These are phyloP conservation scores for Beta lomatogona DNA, from an alignment of 179 eudicot genomes.

Conservation along the genomic window DNA sequence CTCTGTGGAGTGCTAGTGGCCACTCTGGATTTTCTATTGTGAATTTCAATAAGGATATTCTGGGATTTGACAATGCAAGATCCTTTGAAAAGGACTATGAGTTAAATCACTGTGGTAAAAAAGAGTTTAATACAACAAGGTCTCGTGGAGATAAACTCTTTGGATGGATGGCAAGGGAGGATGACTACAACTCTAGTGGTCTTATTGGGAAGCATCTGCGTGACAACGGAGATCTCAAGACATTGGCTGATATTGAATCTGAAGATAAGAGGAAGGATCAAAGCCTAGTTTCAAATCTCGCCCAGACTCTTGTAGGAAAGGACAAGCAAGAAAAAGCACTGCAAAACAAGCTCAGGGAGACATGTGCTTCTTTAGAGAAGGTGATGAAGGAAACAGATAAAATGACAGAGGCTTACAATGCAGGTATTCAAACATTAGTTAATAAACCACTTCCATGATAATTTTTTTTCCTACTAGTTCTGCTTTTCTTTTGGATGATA, in stretches of 20 bases:
- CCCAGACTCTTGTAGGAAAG: constrained; percentile 35
- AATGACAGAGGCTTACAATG: constrained; percentile 37
- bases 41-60: constrained; percentile 44
- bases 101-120: constrained; percentile 44
- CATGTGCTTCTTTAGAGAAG: constrained; percentile 31
- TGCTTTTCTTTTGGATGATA: neutral
- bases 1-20: constrained; percentile 48
- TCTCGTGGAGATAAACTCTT: constrained; percentile 41
- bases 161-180: constrained; percentile 68
- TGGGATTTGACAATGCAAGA: constrained; percentile 49
- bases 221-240: constrained; percentile 47
- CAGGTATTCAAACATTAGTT: constrained; percentile 37
- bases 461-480: neutral
- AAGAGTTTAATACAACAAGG: constrained; percentile 32
- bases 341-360: constrained; percentile 39
- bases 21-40: constrained; percentile 52
- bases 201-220: constrained; percentile 48
- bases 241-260: constrained; percentile 40
- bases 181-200: constrained; percentile 41
- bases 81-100: constrained; percentile 55
- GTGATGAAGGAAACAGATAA: constrained; percentile 38
- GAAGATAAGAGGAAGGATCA: constrained; percentile 43
- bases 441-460: neutral
- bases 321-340: constrained; percentile 33
- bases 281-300: constrained; percentile 38